Base-by-base conservation (phyloP, 2,329 filamentous ascomycete species). In the Epichloe typhina region DNA sequence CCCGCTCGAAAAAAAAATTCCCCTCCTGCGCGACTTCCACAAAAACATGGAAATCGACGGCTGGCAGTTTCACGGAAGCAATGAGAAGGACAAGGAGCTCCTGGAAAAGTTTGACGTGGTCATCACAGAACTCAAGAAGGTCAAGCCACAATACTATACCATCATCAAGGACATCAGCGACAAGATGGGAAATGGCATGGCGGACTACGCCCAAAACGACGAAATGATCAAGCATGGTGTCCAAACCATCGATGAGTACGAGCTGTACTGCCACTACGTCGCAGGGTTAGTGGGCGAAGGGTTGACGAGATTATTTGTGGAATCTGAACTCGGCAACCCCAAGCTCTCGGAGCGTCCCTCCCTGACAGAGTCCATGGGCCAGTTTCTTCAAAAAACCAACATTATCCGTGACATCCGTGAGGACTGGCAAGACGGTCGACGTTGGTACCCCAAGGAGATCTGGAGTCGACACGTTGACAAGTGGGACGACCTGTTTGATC, bases 311-410 rank as follows among this genome's bases (percentile, higher is more conserved):
- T 75, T 98, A 21, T 97, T 98, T 58, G 88, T 97, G 44, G 83
- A 88, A 64, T 84, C 85, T 47, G 80, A 86, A 54, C 83, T 95
- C 52, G 93, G 88, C 54, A 96, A 96, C 66, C 84, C 87, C 3
- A 86, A 83, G 51, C 77, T 98, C 48, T 72, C 91, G 49, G 78
- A 90, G 55, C 81, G 88, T 48, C 82, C 86, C 36, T 75, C 88
- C 78, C 78, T 98, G 47, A 87, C 88, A 59, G 90, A 95, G 69
- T 91, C 88, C 43, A 98, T 98, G 93, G 93, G 88, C 23, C 86
- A 95, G 58, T 95, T 98, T 69, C 73, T 98, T 54, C 93, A 98
- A 65, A 95, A 95, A 98, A 95, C 89, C 57, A 98, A 98, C 75
- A 96, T 98, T 66, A 96, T 97, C 64, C 88, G 93, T 64, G 93